Evolutionary conservation across 208 protist genomes (phyloP).

Genomic region (Acanthamoeba divionensis): DNA sequence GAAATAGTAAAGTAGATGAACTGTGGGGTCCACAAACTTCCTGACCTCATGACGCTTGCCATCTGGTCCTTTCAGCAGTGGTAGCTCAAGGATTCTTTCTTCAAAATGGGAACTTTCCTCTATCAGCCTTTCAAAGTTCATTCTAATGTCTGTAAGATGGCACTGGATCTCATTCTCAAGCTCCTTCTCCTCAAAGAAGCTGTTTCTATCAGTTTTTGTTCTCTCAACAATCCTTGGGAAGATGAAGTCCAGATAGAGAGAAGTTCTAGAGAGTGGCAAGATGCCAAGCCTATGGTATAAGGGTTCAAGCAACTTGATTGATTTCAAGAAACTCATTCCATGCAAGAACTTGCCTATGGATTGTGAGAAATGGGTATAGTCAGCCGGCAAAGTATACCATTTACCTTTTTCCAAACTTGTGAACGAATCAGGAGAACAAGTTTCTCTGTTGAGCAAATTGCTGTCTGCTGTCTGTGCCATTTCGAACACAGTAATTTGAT

Average conservation of each 20-base stretch:
- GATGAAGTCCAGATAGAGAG: conserved; percentile 13
- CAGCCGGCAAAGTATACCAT: conserved; percentile 18
- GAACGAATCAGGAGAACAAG: too few species aligned
- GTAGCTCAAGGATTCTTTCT: not conserved
- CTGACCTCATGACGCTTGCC: not conserved
- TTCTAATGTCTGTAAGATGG: not conserved
- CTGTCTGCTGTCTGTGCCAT: too few species aligned
- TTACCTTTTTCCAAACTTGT: not conserved
- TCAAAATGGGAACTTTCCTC: not conserved
- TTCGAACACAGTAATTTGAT: too few species aligned
- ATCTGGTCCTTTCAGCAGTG: not conserved
- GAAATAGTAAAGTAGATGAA: not conserved
- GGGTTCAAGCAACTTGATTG: not conserved
- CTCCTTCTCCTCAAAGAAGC: not conserved
- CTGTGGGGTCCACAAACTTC: not conserved
- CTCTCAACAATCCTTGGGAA: not conserved
- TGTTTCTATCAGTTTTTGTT: not conserved
- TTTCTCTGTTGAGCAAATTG: too few species aligned
- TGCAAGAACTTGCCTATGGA: not conserved
- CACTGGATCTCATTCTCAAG: not conserved
- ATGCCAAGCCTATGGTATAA: not conserved
- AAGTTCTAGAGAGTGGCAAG: not conserved
- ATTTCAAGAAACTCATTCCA: not conserved
- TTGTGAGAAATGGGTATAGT: not conserved
- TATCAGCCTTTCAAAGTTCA: conserved; percentile 4